A percentile compares a stretch with the other conserved stretches of the same genome.
These are phyloP conservation scores for Pyrus betulifolia DNA, from an alignment of 306 rosid genomes.

Conservation along the genomic window DNA sequence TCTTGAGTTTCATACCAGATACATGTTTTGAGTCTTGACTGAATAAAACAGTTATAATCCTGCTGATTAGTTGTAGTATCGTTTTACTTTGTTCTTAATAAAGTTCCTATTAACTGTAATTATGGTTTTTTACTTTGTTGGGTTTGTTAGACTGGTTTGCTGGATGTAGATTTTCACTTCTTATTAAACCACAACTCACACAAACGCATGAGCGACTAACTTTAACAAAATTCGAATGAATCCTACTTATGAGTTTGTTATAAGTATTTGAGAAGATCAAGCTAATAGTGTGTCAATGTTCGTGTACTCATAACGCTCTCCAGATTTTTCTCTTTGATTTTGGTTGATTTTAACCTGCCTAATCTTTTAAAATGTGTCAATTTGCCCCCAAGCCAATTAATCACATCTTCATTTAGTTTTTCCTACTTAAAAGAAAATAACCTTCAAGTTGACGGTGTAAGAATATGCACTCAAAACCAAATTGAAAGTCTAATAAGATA, in stretches of 20 bases:
- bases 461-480: not conserved
- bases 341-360: not conserved
- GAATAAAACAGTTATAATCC: slow-evolving; percentile 1
- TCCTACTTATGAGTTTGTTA: too few relatives aligned
- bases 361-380: too few relatives aligned
- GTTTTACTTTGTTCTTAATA: not conserved
- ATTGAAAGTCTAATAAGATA: not conserved
- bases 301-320: not conserved
- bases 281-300: not conserved
- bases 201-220: not conserved
- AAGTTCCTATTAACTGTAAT: not conserved
- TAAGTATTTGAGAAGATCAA: not conserved
- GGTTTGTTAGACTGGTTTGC: not conserved
- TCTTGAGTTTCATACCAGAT: slow-evolving; percentile 12
- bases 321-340: not conserved
- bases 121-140: not conserved
- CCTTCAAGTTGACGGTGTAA: not conserved
- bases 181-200: not conserved
- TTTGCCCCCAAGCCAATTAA: not conserved
- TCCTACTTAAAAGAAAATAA: not conserved
- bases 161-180: not conserved
- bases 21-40: not conserved
- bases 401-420: not conserved
- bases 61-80: not conserved
- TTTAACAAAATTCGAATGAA: too few relatives aligned